Evolutionary conservation across 148 eudicot species (phyloP).

Genomic region (Vaccinium corymbosum): DNA sequence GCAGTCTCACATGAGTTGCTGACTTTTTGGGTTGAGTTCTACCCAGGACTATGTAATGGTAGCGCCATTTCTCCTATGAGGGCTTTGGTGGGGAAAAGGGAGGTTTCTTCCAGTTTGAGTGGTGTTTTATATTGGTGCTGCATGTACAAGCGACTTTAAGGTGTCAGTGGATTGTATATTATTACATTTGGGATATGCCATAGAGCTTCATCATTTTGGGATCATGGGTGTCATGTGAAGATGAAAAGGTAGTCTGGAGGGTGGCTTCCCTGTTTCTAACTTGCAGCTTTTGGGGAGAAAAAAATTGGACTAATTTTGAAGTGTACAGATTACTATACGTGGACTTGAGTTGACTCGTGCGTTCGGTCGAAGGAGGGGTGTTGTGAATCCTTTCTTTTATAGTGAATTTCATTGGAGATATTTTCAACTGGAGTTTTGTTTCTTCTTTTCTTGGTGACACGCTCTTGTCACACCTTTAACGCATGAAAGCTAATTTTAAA

Average conservation of each 20-base stretch:
- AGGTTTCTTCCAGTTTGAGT: not conserved
- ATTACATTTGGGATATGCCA: not conserved
- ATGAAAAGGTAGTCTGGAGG: not conserved
- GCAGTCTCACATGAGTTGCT: not conserved
- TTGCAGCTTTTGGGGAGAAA: not conserved
- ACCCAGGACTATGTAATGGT: not conserved
- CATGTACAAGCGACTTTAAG: not conserved
- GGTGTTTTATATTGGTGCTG: not conserved
- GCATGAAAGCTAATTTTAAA: not conserved
- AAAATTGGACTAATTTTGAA: not conserved
- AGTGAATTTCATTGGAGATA: not conserved
- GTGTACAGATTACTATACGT: not conserved
- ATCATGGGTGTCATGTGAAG: not conserved
- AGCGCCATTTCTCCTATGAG: not conserved
- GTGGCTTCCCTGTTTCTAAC: not conserved
- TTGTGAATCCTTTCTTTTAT: not conserved
- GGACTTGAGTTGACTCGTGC: not conserved
- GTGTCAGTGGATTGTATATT: not conserved
- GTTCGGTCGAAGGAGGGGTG: not conserved
- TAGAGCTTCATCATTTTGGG: not conserved
- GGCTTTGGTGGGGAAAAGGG: not conserved
- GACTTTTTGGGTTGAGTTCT: not conserved
- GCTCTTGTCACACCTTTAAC: not conserved
- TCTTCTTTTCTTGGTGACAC: not conserved
- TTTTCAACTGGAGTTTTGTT: not conserved